Percentiles rank a stretch among this genome's conserved stretches.
Evolutionary conservation across 1,284 basidiomycete genomes (phyloP).

Genomic region (Ustilago esculenta): DNA sequence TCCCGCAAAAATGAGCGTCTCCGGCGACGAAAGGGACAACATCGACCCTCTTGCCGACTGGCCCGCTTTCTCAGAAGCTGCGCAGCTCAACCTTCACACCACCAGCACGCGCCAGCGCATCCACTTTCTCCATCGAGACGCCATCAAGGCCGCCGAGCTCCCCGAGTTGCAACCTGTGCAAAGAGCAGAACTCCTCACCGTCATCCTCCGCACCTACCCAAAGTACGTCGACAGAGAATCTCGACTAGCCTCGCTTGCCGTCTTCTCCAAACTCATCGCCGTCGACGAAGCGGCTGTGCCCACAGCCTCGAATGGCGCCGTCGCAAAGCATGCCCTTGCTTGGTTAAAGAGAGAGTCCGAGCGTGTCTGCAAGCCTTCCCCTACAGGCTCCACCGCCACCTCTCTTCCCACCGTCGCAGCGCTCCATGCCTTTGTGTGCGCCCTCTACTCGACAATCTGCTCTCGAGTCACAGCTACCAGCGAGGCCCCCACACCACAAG

Average conservation of each 20-base stretch:
- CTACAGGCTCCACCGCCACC: conserved; percentile 30
- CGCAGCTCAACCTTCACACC: conserved; percentile 28
- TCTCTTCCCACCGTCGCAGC: conserved; percentile 73
- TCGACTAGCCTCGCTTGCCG: conserved; percentile 75
- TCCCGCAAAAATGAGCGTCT: conserved; percentile 44
- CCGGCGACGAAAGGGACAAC: conserved; percentile 19
- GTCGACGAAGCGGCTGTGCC: conserved; percentile 70
- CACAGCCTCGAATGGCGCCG: conserved; percentile 66
- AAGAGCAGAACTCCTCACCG: conserved; percentile 76
- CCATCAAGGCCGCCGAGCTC: conserved; percentile 38
- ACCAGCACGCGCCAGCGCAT: conserved; percentile 46
- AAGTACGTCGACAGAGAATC: conserved; percentile 80
- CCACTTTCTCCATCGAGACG: conserved; percentile 38
- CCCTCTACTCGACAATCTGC: conserved; percentile 72
- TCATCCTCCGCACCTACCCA: conserved; percentile 79
- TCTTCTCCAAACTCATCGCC: conserved; percentile 75
- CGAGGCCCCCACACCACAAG: not conserved
- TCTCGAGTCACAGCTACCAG: conserved; percentile 66
- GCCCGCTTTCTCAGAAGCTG: conserved; percentile 44
- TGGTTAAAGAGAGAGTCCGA: conserved; percentile 78
- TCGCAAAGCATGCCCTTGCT: conserved; percentile 76
- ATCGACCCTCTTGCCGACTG: conserved; percentile 47
- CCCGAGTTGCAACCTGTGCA: conserved; percentile 73
- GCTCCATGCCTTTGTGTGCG: conserved; percentile 78
- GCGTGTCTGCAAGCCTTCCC: conserved; percentile 49